Conservation (phyloP, 306 rosid species). For the Acacia acuminata region DNA sequence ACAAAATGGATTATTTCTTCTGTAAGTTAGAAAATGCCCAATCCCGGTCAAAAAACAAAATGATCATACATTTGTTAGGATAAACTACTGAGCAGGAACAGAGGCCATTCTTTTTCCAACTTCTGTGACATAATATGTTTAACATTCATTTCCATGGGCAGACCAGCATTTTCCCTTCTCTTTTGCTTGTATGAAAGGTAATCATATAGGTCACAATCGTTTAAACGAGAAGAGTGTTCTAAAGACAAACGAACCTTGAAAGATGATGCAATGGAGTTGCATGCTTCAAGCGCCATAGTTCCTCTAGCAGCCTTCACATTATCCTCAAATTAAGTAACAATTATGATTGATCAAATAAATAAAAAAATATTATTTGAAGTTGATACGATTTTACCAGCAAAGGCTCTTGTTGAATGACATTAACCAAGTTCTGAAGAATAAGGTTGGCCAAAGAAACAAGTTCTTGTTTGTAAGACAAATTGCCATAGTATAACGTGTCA, state of each 20-base stretch:
- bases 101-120: neutral
- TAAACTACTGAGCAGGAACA: neutral
- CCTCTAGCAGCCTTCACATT: constrained; percentile 73
- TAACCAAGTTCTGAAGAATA: constrained; percentile 67
- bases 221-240: constrained; percentile 9
- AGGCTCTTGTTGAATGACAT: constrained; percentile 68
- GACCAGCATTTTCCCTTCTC: neutral
- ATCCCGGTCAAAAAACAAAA: constrained; percentile 2
- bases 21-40: neutral
- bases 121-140: neutral
- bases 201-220: neutral
- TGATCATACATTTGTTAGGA: neutral
- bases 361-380: constrained; percentile 16
- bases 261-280: constrained; percentile 80
- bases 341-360: constrained; percentile 23
- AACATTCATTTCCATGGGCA: neutral
- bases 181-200: neutral
- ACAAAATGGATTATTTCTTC: neutral
- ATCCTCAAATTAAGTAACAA: constrained; percentile 37
- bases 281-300: constrained; percentile 91
- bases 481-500: constrained; percentile 60
- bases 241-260: constrained; percentile 57
- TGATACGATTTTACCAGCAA: constrained; percentile 53
- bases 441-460: constrained; percentile 66
- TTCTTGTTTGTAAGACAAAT: constrained; percentile 60